phyloP scores from a whole-genome alignment of 768 basidiomycete genomes.

The Xerocomellus chrysenteron region DNA sequence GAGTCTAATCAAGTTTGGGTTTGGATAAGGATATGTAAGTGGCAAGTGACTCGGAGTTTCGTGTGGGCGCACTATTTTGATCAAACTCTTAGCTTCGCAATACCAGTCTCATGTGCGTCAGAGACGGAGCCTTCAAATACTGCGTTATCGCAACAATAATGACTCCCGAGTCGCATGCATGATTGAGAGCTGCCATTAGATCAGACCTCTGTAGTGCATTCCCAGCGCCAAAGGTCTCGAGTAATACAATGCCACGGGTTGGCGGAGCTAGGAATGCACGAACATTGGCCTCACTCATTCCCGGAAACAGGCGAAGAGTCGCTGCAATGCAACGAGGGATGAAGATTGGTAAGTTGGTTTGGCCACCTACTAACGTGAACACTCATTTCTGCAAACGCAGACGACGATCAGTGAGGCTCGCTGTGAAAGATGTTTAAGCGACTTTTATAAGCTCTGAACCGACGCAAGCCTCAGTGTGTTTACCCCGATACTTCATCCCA shows the following conservation, averaged over 20 bases:
- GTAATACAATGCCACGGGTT: conserved; percentile 68
- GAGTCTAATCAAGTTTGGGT: conserved; percentile 51
- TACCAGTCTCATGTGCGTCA: conserved; percentile 77
- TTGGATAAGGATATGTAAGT: conserved; percentile 72
- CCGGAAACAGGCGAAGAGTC: conserved; percentile 82
- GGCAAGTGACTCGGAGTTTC: conserved; percentile 55
- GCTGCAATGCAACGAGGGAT: conserved; percentile 43
- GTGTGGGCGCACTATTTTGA: conserved; percentile 74
- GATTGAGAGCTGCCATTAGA: conserved; percentile 70
- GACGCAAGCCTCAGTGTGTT: conserved; percentile 55
- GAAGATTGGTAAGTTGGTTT: background rate
- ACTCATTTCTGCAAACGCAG: conserved; percentile 58
- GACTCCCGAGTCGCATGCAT: conserved; percentile 79
- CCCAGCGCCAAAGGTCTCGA: conserved; percentile 91
- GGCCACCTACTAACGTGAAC: conserved; percentile 68
- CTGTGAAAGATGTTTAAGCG: background rate
- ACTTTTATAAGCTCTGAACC: conserved; percentile 84
- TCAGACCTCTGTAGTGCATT: conserved; percentile 86
- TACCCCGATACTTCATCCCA: conserved; percentile 89
- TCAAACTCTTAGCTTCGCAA: background rate
- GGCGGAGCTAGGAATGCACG: conserved; percentile 75
- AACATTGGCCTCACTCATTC: conserved; percentile 73
- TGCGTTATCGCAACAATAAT: conserved; percentile 92
- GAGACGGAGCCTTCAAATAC: conserved; percentile 83
- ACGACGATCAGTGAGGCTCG: conserved; percentile 10